phyloP scores from a whole-genome alignment of 352 stramenopile species.

The Plasmopara viticola region DNA sequence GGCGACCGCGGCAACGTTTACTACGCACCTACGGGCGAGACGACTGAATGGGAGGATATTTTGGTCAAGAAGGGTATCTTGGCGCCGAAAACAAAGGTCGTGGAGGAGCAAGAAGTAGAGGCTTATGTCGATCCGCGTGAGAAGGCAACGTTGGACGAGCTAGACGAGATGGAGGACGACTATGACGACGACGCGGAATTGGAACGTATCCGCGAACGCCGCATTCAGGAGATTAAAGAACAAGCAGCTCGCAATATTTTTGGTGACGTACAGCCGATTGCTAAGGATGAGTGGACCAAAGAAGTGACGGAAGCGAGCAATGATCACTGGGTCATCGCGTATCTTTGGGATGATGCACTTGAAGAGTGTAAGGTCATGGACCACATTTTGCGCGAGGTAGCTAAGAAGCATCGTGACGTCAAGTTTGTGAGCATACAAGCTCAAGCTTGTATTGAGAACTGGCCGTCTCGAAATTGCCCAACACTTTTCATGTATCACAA shows the following conservation, averaged over 20 bases:
- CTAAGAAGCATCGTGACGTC: slow-evolving; percentile 82
- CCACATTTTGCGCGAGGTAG: slow-evolving; percentile 74
- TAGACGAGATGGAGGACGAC: slow-evolving; percentile 85
- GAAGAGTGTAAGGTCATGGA: slow-evolving; percentile 91
- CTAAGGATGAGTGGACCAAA: slow-evolving; percentile 90
- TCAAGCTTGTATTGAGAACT: slow-evolving; percentile 89
- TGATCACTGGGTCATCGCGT: slow-evolving; percentile 85
- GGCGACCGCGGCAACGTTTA: slow-evolving; percentile 74
- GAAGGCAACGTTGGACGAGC: slow-evolving; percentile 75
- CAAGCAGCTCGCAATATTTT: slow-evolving; percentile 81
- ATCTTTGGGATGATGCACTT: slow-evolving; percentile 84
- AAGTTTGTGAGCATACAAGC: slow-evolving; percentile 93
- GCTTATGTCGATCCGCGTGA: slow-evolving; percentile 68
- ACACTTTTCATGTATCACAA: slow-evolving; percentile 93
- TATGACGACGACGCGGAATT: slow-evolving; percentile 81
- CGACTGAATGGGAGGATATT: slow-evolving; percentile 88
- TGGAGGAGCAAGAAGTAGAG: slow-evolving; percentile 64
- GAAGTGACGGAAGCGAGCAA: slow-evolving; percentile 89
- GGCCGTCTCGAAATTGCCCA: slow-evolving; percentile 86
- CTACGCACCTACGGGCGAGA: slow-evolving; percentile 85
- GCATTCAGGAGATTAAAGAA: slow-evolving; percentile 85
- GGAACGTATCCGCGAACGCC: slow-evolving; percentile 70
- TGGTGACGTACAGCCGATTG: slow-evolving; percentile 85
- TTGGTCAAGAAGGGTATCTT: slow-evolving; percentile 86
- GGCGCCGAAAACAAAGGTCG: slow-evolving; percentile 84